phyloP scores from a whole-genome alignment of 495 filamentous ascomycete species.

The Astrothelium macrocarpum region DNA sequence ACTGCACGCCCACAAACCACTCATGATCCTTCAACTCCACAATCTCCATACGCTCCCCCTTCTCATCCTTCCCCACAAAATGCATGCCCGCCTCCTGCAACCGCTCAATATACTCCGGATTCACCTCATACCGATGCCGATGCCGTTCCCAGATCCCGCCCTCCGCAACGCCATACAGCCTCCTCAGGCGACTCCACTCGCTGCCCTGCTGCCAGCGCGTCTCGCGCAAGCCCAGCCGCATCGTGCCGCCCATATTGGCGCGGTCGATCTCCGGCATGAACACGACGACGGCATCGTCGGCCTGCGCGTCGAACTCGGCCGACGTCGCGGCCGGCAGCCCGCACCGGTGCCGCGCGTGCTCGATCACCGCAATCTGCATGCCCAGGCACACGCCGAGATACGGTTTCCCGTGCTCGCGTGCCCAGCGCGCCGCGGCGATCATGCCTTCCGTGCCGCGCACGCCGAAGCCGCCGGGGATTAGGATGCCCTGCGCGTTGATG shows the following conservation, averaged over 20 bases:
- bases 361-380: slow-evolving; percentile 89
- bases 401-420: slow-evolving; percentile 67
- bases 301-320: slow-evolving; percentile 52
- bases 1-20: slow-evolving; percentile 85
- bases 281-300: slow-evolving; percentile 57
- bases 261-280: slow-evolving; percentile 87
- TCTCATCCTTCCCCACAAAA: slow-evolving; percentile 73
- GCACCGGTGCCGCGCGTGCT: slow-evolving; percentile 68
- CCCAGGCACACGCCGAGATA: slow-evolving; percentile 91
- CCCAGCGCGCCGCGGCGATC: slow-evolving; percentile 74
- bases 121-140: slow-evolving; percentile 69
- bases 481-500: slow-evolving; percentile 55
- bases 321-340: slow-evolving; percentile 46
- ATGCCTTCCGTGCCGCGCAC: slow-evolving; percentile 75
- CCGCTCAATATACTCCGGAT: slow-evolving; percentile 52
- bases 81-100: slow-evolving; percentile 50
- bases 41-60: slow-evolving; percentile 80
- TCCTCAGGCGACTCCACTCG: slow-evolving; percentile 71
- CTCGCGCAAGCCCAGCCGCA: slow-evolving; percentile 74
- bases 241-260: slow-evolving; percentile 72
- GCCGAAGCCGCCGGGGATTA: slow-evolving; percentile 80
- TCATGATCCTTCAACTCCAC: slow-evolving; percentile 83
- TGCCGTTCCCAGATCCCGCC: slow-evolving; percentile 50
- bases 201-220: slow-evolving; percentile 65
- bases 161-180: slow-evolving; percentile 54